Percentiles rank a stretch among this genome's conserved stretches.
Evolutionary conservation across 2,329 filamentous ascomycete genomes (phyloP).

Genomic region (Alternaria conjuncta): DNA sequence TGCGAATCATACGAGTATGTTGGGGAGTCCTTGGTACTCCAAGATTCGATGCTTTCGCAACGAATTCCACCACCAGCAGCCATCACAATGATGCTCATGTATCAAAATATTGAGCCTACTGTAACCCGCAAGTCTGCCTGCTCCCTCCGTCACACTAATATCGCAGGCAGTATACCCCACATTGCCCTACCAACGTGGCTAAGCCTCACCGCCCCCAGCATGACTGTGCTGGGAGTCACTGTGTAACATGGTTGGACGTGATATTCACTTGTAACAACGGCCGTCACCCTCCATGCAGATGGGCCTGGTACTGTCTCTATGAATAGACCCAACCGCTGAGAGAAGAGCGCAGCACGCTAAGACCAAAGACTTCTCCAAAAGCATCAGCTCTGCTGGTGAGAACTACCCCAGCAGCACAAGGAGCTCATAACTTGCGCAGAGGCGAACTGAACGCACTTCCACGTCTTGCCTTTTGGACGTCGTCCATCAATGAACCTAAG

Average conservation of each 20-base stretch:
- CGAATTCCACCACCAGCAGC: not conserved
- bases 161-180: not conserved
- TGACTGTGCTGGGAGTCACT: not conserved
- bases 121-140: not conserved
- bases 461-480: too few relatives aligned
- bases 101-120: not conserved
- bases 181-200: constrained; percentile 1
- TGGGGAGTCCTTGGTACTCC: not conserved
- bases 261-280: not conserved
- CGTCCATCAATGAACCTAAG: too few relatives aligned
- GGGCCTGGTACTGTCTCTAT: not conserved
- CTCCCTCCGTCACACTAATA: not conserved
- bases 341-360: not conserved
- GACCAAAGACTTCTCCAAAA: not conserved
- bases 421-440: too few relatives aligned
- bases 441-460: too few relatives aligned
- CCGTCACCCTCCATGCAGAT: not conserved
- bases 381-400: too few relatives aligned
- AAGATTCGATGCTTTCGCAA: not conserved
- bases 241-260: not conserved
- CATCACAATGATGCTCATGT: not conserved
- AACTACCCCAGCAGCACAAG: too few relatives aligned
- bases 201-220: not conserved
- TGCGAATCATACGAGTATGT: not conserved
- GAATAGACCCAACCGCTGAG: not conserved